A percentile compares a stretch with the other conserved stretches of the same genome.
phyloP scores from a whole-genome alignment of 352 stramenopile genomes.

The Pythium inflatum region DNA sequence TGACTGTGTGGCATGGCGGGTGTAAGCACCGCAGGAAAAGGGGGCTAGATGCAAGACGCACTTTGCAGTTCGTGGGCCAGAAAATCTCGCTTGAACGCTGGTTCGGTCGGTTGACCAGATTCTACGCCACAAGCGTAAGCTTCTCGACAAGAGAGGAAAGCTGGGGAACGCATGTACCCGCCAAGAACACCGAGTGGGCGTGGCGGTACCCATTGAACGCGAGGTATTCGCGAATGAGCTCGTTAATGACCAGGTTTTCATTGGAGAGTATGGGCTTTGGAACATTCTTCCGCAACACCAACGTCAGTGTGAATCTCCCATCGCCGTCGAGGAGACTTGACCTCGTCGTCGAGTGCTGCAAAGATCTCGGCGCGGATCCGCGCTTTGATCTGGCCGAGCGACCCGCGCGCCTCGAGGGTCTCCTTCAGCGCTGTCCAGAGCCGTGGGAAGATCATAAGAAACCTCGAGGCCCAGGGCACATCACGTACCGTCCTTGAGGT shows the following conservation, averaged over 20 bases:
- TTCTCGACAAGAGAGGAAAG: too few species aligned
- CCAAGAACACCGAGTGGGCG: slow-evolving; percentile 85
- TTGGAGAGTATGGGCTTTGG: slow-evolving; percentile 86
- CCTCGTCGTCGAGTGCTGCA: slow-evolving; percentile 78
- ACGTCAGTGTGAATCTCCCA: neutral
- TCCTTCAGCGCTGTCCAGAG: slow-evolving; percentile 77
- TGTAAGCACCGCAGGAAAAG: too few species aligned
- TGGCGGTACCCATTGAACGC: slow-evolving; percentile 94
- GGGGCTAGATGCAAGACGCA: slow-evolving; percentile 22
- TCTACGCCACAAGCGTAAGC: slow-evolving; percentile 37
- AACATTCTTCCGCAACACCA: slow-evolving; percentile 27
- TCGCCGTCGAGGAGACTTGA: too few species aligned
- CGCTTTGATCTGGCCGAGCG: slow-evolving; percentile 82
- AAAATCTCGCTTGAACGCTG: slow-evolving; percentile 80
- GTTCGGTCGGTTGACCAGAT: slow-evolving; percentile 80
- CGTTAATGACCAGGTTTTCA: slow-evolving; percentile 95
- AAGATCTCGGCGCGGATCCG: slow-evolving; percentile 87
- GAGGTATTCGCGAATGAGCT: slow-evolving; percentile 94
- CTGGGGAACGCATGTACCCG: slow-evolving; percentile 43
- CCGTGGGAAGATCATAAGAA: too few species aligned
- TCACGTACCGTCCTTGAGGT: slow-evolving; percentile 33
- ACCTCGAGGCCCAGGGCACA: too few species aligned
- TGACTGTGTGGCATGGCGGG: too few species aligned
- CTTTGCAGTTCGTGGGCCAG: slow-evolving; percentile 80
- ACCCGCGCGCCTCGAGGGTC: slow-evolving; percentile 73